A percentile compares a stretch with the other conserved stretches of the same genome.
These are phyloP conservation scores for Zostera marina DNA, from an alignment of 116 monocot species.

Conservation along the genomic window DNA sequence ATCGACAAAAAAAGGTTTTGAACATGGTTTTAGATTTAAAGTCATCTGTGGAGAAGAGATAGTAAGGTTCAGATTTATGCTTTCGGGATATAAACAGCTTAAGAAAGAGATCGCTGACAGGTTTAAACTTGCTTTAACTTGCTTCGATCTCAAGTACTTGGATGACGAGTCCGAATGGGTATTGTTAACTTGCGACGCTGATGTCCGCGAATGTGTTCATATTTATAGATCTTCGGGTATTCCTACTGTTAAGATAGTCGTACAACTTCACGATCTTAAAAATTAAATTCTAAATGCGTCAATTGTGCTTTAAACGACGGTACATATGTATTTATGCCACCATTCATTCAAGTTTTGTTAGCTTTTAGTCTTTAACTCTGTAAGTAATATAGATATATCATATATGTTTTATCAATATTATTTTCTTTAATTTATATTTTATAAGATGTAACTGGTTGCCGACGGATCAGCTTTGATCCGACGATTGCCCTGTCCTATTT, in stretches of 20 bases:
- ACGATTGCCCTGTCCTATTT: too few relatives aligned
- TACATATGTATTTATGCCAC: too few relatives aligned
- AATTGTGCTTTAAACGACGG: too few relatives aligned
- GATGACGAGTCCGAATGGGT: constrained; percentile 87
- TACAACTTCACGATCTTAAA: constrained; percentile 4
- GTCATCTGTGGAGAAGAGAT: constrained; percentile 48
- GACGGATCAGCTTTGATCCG: too few relatives aligned
- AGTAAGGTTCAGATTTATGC: constrained; percentile 31
- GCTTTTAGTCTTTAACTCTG: too few relatives aligned
- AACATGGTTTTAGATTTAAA: constrained; percentile 32
- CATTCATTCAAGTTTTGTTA: too few relatives aligned
- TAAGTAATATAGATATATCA: too few relatives aligned
- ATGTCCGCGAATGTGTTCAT: constrained; percentile 57
- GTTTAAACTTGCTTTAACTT: constrained; percentile 22
- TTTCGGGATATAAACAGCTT: constrained; percentile 30
- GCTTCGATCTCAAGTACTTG: constrained; percentile 50
- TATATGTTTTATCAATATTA: too few relatives aligned
- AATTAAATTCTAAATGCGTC: background rate
- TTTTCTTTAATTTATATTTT: too few relatives aligned
- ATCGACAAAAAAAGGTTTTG: constrained; percentile 4
- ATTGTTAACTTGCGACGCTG: constrained; percentile 60
- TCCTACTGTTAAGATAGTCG: constrained; percentile 31
- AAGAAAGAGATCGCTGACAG: constrained; percentile 32
- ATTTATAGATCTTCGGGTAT: constrained; percentile 29
- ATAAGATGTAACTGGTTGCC: too few relatives aligned